Percentiles rank a stretch among this genome's conserved stretches.
These are phyloP conservation scores for Pyrenopolyporus hunteri DNA, from an alignment of 495 filamentous ascomycete genomes.

Conservation along the genomic window DNA sequence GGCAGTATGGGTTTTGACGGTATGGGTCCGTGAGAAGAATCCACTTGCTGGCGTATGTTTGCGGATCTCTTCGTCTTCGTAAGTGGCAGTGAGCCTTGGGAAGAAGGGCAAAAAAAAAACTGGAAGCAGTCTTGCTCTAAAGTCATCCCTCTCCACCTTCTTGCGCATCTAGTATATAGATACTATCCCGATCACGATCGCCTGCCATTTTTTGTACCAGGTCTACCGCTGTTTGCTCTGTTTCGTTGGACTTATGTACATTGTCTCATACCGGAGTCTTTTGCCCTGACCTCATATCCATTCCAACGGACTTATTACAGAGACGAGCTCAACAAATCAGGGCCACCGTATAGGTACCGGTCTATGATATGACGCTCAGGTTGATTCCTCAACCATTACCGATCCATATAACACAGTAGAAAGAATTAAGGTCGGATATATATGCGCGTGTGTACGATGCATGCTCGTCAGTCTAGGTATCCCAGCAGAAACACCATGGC, in stretches of 20 bases:
- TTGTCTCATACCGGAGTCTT: slow-evolving; percentile 11
- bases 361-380: slow-evolving; percentile 15
- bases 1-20: slow-evolving; percentile 27
- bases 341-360: slow-evolving; percentile 6
- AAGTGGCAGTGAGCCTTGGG: neutral
- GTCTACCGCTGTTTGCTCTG: slow-evolving; percentile 31
- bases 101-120: no score
- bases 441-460: no score
- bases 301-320: slow-evolving; percentile 16
- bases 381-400: slow-evolving; percentile 11
- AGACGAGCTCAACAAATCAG: slow-evolving; percentile 3
- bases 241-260: neutral
- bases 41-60: slow-evolving; percentile 29
- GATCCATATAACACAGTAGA: neutral
- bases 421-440: no score
- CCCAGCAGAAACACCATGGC: no score
- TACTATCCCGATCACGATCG: neutral
- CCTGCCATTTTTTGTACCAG: slow-evolving; percentile 21
- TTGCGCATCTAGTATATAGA: slow-evolving; percentile 16
- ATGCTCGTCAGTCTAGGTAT: no score
- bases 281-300: slow-evolving; percentile 21
- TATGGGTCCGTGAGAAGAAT: slow-evolving; percentile 29
- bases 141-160: slow-evolving; percentile 14
- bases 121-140: neutral
- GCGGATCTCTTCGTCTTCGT: slow-evolving; percentile 11